Evolutionary conservation across 2,329 filamentous ascomycete species (phyloP), one percentile per base, ranked within the genome.

Genomic region (Metarhizium humberi): DNA sequence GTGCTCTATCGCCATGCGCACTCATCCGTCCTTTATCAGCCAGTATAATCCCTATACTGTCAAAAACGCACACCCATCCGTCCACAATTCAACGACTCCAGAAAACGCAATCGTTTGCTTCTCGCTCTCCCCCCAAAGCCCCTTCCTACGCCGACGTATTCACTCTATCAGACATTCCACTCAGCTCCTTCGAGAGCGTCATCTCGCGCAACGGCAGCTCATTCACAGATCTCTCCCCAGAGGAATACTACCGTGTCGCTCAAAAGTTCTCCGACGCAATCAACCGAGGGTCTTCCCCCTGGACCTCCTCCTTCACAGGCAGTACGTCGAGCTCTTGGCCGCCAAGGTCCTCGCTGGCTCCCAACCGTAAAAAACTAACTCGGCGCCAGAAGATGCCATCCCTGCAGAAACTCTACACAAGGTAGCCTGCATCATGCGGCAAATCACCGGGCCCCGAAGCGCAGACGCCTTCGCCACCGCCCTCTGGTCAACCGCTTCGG

Each of bases 401-500:
- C 51, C 65, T 0, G 56, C 60, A 2, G 49, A 58, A 2, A 51
- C 57, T 1, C 42, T 69, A 8, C 66, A 71, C 32, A 61, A 65
- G 29, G 55, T 67, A 5, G 68, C 60, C 8, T 69, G 64, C 52
- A 60, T 71, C 29, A 55, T 69, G 53, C 57, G 58, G 16, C 45
- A 62, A 10, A 55, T 62, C 25, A 50, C 42, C 13, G 45, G 47
- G 38, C 3, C 51, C 60, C 14, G 13, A 42, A 3, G 50, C 50
- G 51, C 57, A 8, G 55, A 56, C 7, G 53, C 51, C 5, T 63
- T 69, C 20, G 55, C 61, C 34, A 51, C 58, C 1, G 57, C 57
- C 18, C 57, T 73, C 54, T 69, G 71, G 63, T 56, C 63, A 40
- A 61, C 64, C 5, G 70, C 71, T 10, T 66, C 70, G 1, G 64